Percentiles rank a stretch among this genome's conserved stretches.
Conservation (phyloP, 768 basidiomycete species). For the Boletus coccyginus region DNA sequence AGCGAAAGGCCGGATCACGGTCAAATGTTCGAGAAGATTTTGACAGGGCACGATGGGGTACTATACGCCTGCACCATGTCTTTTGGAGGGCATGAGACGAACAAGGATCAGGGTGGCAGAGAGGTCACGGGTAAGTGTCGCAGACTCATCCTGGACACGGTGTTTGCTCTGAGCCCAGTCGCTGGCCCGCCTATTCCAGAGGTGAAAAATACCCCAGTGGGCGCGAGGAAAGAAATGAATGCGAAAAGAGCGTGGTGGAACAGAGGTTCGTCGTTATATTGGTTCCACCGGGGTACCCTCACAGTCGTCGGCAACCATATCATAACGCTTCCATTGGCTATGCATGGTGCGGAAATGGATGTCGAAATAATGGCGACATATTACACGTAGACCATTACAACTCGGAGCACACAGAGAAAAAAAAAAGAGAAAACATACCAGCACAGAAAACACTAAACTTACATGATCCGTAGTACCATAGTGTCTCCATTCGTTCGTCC, state of each 20-base stretch:
- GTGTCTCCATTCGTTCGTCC: not conserved
- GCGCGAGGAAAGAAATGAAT: not conserved
- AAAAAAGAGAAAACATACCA: not conserved
- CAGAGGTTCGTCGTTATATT: not conserved
- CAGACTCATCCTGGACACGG: not conserved
- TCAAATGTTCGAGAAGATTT: not conserved
- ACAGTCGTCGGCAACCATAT: not conserved
- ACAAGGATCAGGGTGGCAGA: not conserved
- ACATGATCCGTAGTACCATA: too few species aligned
- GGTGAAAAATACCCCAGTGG: not conserved
- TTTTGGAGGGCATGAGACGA: not conserved
- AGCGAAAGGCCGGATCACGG: not conserved
- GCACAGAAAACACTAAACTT: conserved; percentile 7
- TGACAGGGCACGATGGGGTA: too few species aligned
- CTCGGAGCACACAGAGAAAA: not conserved
- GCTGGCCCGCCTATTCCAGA: not conserved
- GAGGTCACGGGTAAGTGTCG: not conserved
- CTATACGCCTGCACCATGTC: not conserved
- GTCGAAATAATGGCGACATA: too few species aligned
- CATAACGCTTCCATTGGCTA: too few species aligned
- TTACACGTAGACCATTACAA: too few species aligned
- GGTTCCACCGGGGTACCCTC: not conserved
- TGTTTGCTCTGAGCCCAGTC: not conserved
- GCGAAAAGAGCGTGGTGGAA: not conserved
- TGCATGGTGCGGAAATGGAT: too few species aligned